Evolutionary conservation across 2,329 filamentous ascomycete species (phyloP), one percentile per base, ranked within the genome.

Genomic region (Fusarium longipes): DNA sequence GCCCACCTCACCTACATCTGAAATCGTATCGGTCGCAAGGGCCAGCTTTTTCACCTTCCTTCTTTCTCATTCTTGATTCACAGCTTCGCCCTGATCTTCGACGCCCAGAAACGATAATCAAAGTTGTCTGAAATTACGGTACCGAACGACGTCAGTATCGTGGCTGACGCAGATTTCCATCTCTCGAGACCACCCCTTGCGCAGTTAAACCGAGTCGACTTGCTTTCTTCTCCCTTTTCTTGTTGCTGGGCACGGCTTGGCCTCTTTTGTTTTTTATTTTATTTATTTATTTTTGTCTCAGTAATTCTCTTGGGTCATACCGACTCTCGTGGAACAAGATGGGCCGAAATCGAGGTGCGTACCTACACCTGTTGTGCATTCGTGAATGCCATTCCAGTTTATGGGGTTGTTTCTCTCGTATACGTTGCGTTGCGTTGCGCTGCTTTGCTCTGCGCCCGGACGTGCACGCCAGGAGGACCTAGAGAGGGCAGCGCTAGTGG

Each of bases 301-400:
- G 57, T 53, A 66, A 57, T 64, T 64, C 63, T 39, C 44, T 59
- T 65, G 53, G 61, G 38, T 55, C 64, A 60, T 56, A 52, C 69
- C 65, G 60, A 59, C 27, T 39, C 33, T 32, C 39, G 61, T 36
- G 59, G n/a, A n/a, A 59, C 66, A 83, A 79, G 68, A 86, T 86
- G 83, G 83, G 77, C 74, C 82, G 83, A 73, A 85, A 83, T 83
- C 81, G 84, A 78, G 84, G 84, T 86, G 79, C 76, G 83, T 84
- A 70, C 65, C 38, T 51, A 60, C 33, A 50, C 39, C 49, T 22
- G 53, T 71, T 65, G 43, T 67, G 50, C 57, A 56, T 64, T 61
- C 29, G 54, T 70, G 56, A 56, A 65, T 63, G 36, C 48, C 71
- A 72, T 72, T 70, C 71, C 71, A 68, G 61, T 54, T 54, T 55